Base-by-base conservation (phyloP, 768 basidiomycete genomes). In the Daedaleopsis sinensis region DNA sequence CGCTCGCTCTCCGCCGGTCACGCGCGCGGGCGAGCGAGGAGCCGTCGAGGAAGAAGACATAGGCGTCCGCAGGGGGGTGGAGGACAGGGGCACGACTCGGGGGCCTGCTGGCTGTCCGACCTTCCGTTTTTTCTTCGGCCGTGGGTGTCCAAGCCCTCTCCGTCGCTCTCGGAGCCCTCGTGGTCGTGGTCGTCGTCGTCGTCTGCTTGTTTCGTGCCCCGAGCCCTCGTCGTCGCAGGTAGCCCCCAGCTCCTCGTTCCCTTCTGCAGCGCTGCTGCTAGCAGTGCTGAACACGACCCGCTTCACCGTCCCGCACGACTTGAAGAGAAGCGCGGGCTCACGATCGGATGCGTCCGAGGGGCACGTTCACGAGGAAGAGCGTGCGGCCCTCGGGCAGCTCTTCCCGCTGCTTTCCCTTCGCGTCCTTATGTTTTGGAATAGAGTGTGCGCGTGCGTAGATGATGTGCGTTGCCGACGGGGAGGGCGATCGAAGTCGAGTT, bases 351-450 rank as follows among this genome's bases (percentile, higher is more conserved):
- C 85, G 71, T 96, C 94, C 57, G 93, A n/a, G 88, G 1, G 96
- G 94, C 6, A 96, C 76, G 68, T 98, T 97, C 57, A 91, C 91
- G 2, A 96, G 76, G 69, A 98, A 98, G 11, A 96, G 79, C 0
- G 94, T 96, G 47, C 94, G 83, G 16, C 83, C 86, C 36, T 84
- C 72, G 65, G 83, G 77, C 55, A 76, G 79, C 32, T 50, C 63
- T 16, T 59, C 64, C 19, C 47, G 59, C 36, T 65, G 63, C 47
- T 70, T 70, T 19, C 65, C 65, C 47, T 70, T 67, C 43, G 65
- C 61, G 39, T 32, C 65, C 58, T 55, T 58, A 43, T 77, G 79
- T 67, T 84, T 84, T 16, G 85, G 78, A 4, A 79, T 76, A 27
- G 76, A 69, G 70, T 95, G 92, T 4, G 81, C 70, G n/a, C 90